Base-by-base conservation (phyloP, 2,329 filamentous ascomycete genomes). In the Diatrype stigma region DNA sequence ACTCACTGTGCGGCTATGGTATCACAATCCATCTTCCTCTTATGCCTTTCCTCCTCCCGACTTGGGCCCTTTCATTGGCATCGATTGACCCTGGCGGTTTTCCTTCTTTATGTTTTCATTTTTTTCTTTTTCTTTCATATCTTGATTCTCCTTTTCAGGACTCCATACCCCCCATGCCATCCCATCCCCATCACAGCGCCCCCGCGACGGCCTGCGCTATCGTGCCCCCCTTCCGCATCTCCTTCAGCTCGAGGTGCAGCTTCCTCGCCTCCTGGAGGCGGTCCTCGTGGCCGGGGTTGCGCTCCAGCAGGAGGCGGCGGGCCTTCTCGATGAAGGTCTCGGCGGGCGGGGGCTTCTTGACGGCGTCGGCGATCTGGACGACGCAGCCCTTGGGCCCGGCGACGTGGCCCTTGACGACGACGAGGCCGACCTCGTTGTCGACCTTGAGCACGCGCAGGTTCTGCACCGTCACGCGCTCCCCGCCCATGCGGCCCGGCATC, bases 401-500 rank as follows among this genome's bases (percentile, higher is more conserved):
- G 40, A 99, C 86, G 57, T 85, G 81, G 28, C 93, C 94, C 72
- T 88, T 90, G 57, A 99, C 85, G 48, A 96, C 83, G 52, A 99
- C 84, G 62, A 96, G 83, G 19, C 94, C 94, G 64, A 92, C 86
- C 69, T 89, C 86, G 61, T 85, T 81, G 72, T 97, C 91, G 32
- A 96, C 86, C 76, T 90, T 86, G 68, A 99, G 74, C 48, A 99
- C 85, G 72, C 87, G 89, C 61, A 97, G 75, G 72, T 96, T 96
- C 79, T 96, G 92, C 51, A 94, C 80, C 45, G 94, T 99, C 50
- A 91, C 88, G 60, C 83, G 84, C 70, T 96, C 82, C 58, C 87
- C 89, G 57, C 94, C 94, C 94, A 99, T 97, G 53, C 90, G 84
- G 50, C 94, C 94, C 3, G 94, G 84, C 94, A 99, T 99, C 75